These are phyloP conservation scores for Camelina laxa DNA, from an alignment of 345 rosid species.

Conservation along the genomic window DNA sequence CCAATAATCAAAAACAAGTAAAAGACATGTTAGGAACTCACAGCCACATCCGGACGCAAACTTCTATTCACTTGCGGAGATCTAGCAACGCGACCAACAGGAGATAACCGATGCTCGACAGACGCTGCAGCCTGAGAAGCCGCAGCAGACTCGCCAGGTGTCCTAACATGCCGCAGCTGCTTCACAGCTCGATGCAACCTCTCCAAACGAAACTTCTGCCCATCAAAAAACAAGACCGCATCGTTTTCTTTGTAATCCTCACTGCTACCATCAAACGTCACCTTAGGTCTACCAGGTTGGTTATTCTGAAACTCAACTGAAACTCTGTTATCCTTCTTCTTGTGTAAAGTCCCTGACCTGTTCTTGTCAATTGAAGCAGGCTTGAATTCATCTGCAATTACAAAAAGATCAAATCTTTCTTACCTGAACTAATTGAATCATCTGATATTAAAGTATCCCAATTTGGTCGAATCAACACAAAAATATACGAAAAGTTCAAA, in stretches of 20 bases:
- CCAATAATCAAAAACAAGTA: not conserved
- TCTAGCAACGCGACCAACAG: conserved; percentile 55
- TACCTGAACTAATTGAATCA: no score
- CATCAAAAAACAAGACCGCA: conserved; percentile 79
- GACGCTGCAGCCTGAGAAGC: conserved; percentile 50
- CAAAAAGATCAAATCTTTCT: not conserved
- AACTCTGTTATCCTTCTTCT: conserved; percentile 77
- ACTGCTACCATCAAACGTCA: conserved; percentile 84
- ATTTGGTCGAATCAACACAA: not conserved
- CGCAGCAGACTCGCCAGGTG: conserved; percentile 70
- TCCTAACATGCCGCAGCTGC: conserved; percentile 71
- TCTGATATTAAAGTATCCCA: no score
- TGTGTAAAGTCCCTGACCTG: conserved; percentile 67
- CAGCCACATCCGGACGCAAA: conserved; percentile 57
- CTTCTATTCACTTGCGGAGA: conserved; percentile 50
- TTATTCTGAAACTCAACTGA: conserved; percentile 85
- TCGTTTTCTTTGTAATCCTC: conserved; percentile 86
- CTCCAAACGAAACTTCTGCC: conserved; percentile 73
- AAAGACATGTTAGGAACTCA: conserved; percentile 39
- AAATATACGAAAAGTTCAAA: no score
- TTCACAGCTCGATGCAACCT: conserved; percentile 80
- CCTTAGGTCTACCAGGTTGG: conserved; percentile 76
- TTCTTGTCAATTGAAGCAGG: conserved; percentile 89
- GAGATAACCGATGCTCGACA: conserved; percentile 60
- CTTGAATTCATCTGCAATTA: conserved; percentile 72